These are phyloP conservation scores for Lathyrus oleraceus DNA, from an alignment of 306 rosid genomes.

Conservation along the genomic window DNA sequence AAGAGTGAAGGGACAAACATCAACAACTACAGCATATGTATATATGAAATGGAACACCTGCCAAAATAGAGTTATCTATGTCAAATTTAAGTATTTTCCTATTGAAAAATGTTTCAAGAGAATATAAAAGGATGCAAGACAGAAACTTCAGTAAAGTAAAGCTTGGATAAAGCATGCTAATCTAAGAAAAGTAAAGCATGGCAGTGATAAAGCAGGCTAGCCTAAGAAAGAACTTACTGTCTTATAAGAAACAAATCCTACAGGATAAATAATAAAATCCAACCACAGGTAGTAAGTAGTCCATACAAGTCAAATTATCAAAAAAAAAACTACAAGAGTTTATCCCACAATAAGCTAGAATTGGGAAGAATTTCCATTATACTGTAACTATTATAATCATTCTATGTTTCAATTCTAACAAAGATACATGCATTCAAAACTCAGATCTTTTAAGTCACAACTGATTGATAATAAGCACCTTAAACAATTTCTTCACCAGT, in stretches of 20 bases:
- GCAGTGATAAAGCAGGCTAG: neutral
- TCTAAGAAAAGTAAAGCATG: slow-evolving; percentile 21
- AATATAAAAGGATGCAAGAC: slow-evolving; percentile 19
- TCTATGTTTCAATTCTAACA: slow-evolving; percentile 22
- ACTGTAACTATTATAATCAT: slow-evolving; percentile 6
- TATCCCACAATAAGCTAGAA: slow-evolving; percentile 7
- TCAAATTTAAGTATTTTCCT: slow-evolving; percentile 8
- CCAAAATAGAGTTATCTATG: slow-evolving; percentile 32
- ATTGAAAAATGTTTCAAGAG: slow-evolving; percentile 7
- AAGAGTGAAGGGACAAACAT: slow-evolving; percentile 80
- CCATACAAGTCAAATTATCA: slow-evolving; percentile 20
- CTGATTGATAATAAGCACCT: slow-evolving; percentile 57
- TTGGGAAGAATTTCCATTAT: slow-evolving; percentile 15
- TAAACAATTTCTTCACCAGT: slow-evolving; percentile 80
- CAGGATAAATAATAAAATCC: slow-evolving; percentile 32
- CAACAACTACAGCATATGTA: slow-evolving; percentile 65
- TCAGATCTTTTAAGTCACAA: slow-evolving; percentile 19
- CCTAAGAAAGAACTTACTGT: slow-evolving; percentile 14
- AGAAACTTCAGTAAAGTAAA: neutral
- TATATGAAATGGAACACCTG: slow-evolving; percentile 93
- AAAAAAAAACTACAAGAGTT: neutral
- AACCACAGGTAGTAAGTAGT: slow-evolving; percentile 3
- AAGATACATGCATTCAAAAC: neutral
- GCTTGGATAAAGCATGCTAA: slow-evolving; percentile 3
- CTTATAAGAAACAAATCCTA: slow-evolving; percentile 15